A percentile compares a stretch with the other conserved stretches of the same genome.
These are phyloP conservation scores for Diaporthe ampelina DNA, from an alignment of 2,329 filamentous ascomycete species.

Conservation along the genomic window DNA sequence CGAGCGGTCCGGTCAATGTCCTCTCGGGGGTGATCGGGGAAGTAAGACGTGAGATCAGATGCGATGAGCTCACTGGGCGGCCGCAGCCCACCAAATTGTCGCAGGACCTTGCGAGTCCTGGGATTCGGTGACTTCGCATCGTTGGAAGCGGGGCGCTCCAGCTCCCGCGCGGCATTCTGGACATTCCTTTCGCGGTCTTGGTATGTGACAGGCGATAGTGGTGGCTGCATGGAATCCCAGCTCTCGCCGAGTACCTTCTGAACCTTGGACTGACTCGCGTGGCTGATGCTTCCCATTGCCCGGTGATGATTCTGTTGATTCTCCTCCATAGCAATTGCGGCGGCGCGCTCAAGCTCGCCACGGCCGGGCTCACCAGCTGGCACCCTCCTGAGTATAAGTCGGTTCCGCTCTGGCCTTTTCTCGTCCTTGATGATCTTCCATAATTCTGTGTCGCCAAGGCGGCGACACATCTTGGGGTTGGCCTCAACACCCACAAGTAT, in stretches of 20 bases:
- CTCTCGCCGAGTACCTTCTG: conserved; percentile 91
- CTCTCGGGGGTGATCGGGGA: conserved; percentile 93
- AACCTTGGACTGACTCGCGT: conserved; percentile 87
- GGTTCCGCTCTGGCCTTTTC: conserved; percentile 86
- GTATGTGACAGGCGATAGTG: conserved; percentile 84
- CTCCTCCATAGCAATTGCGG: conserved; percentile 91
- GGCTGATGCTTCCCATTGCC: conserved; percentile 74
- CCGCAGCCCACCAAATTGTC: conserved; percentile 90
- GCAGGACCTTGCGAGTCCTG: conserved; percentile 69
- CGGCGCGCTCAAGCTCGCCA: conserved; percentile 87
- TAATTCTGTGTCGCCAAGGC: conserved; percentile 87
- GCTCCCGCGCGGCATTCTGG: conserved; percentile 69
- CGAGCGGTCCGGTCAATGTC: conserved; percentile 97
- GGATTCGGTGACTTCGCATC: conserved; percentile 59
- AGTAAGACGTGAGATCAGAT: conserved; percentile 95
- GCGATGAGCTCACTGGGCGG: conserved; percentile 98
- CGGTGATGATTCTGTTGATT: conserved; percentile 79
- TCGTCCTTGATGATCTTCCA: conserved; percentile 92
- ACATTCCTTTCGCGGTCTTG: conserved; percentile 79
- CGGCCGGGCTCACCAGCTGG: conserved; percentile 90
- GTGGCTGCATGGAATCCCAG: conserved; percentile 86
- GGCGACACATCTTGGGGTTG: conserved; percentile 83
- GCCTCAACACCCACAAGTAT: conserved; percentile 88
- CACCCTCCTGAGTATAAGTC: conserved; percentile 92
- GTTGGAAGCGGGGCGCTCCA: conserved; percentile 68